A percentile compares a stretch with the other conserved stretches of the same genome.
These are phyloP conservation scores for Alliaria petiolata DNA, from an alignment of 345 rosid genomes.

Conservation along the genomic window DNA sequence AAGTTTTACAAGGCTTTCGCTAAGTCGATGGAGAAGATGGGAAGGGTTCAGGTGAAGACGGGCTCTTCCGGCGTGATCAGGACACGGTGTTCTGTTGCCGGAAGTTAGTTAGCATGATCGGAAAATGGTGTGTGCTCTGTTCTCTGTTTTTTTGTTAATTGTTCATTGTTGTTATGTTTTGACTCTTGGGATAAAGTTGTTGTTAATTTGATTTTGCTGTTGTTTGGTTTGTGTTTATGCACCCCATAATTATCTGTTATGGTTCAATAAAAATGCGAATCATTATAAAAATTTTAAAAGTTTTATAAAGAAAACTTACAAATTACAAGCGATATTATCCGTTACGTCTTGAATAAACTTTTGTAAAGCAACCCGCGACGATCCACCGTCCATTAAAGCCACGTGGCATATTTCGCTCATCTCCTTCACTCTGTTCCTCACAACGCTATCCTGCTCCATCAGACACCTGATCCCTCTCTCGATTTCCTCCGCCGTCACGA, in stretches of 20 bases:
- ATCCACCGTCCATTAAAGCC: slow-evolving; percentile 38
- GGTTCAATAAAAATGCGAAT: not conserved
- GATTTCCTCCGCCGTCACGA: slow-evolving; percentile 28
- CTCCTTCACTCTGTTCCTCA: slow-evolving; percentile 34
- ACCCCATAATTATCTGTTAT: not conserved
- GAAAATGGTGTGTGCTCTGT: not conserved
- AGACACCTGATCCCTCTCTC: slow-evolving; percentile 33
- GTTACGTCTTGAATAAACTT: slow-evolving; percentile 28
- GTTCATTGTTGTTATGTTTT: slow-evolving; percentile 10
- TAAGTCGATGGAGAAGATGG: slow-evolving; percentile 77
- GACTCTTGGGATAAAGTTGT: not conserved
- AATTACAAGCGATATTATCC: not conserved
- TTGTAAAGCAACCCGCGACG: slow-evolving; percentile 23
- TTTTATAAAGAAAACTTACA: too few species aligned
- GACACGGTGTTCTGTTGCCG: slow-evolving; percentile 63
- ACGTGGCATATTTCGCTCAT: slow-evolving; percentile 25
- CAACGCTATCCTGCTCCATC: slow-evolving; percentile 34
- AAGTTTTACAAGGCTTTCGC: slow-evolving; percentile 61
- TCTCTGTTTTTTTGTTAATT: not conserved
- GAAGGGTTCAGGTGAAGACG: slow-evolving; percentile 55
- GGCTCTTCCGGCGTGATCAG: slow-evolving; percentile 71
- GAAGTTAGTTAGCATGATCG: slow-evolving; percentile 27
- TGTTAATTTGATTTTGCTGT: slow-evolving; percentile 17
- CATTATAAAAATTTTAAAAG: not conserved
- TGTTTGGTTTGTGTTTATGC: slow-evolving; percentile 10